Evolutionary conservation across 1,284 basidiomycete species (phyloP).

Genomic region (Pseudozyma sp.): DNA sequence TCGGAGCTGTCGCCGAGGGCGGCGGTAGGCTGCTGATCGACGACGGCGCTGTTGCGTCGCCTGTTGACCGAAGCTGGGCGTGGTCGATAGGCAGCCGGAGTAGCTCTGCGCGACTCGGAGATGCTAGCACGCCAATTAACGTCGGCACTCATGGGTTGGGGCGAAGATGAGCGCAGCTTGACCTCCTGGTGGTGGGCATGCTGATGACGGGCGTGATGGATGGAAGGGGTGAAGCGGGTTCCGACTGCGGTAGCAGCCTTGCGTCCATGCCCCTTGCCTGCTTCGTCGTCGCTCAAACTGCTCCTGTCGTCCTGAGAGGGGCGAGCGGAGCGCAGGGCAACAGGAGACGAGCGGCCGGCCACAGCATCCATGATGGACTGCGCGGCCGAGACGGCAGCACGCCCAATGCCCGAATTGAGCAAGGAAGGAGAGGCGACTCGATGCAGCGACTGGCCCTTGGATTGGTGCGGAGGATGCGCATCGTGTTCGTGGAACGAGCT

Average conservation of each 20-base stretch:
- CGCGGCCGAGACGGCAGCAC: constrained; percentile 53
- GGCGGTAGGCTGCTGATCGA: constrained; percentile 22
- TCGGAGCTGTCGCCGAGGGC: constrained; percentile 42
- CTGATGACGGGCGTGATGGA: constrained; percentile 21
- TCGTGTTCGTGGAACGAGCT: constrained; percentile 35
- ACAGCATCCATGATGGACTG: constrained; percentile 59
- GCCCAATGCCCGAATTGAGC: constrained; percentile 46
- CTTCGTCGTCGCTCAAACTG: constrained; percentile 55
- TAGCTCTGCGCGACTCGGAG: constrained; percentile 45
- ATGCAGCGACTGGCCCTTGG: constrained; percentile 18
- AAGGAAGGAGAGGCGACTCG: constrained; percentile 39
- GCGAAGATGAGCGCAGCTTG: constrained; percentile 3
- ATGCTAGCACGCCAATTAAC: constrained; percentile 33
- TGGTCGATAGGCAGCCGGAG: constrained; percentile 54
- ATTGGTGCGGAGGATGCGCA: constrained; percentile 13
- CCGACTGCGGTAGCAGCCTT: constrained; percentile 30
- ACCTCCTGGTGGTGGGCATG: constrained; percentile 20
- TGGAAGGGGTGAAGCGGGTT: constrained; percentile 49
- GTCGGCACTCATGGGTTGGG: constrained; percentile 20
- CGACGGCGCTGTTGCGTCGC: constrained; percentile 30
- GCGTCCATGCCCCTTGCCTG: constrained; percentile 56
- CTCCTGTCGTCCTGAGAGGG: constrained; percentile 19
- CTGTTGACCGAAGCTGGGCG: constrained; percentile 28
- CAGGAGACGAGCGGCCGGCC: constrained; percentile 52
- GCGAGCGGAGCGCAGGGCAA: constrained; percentile 19